These are phyloP conservation scores for Pilatotrama ljubarskyi DNA, from an alignment of 768 basidiomycete species.

Conservation along the genomic window DNA sequence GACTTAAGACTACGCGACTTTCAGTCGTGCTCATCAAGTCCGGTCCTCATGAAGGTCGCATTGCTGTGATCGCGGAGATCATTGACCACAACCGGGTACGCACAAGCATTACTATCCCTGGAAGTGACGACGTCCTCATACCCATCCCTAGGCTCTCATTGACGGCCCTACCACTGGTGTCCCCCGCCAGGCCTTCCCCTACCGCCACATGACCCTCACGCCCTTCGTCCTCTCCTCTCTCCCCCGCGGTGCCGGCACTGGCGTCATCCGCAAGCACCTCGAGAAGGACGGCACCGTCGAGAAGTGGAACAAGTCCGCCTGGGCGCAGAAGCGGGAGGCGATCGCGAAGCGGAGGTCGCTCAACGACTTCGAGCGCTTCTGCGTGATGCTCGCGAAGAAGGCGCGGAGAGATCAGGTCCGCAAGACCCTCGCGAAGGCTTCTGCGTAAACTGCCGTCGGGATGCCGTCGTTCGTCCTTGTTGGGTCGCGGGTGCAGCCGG, in stretches of 20 bases:
- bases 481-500: slow-evolving; percentile 4
- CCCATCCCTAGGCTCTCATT: slow-evolving; percentile 73
- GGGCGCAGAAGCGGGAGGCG: slow-evolving; percentile 86
- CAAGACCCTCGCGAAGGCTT: slow-evolving; percentile 62
- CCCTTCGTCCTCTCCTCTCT: slow-evolving; percentile 79
- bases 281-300: slow-evolving; percentile 82
- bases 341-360: slow-evolving; percentile 70
- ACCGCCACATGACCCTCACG: slow-evolving; percentile 91
- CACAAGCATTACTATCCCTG: background rate
- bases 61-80: slow-evolving; percentile 95
- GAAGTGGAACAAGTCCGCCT: slow-evolving; percentile 87
- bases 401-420: slow-evolving; percentile 74
- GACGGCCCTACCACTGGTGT: slow-evolving; percentile 93
- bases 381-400: slow-evolving; percentile 88
- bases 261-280: slow-evolving; percentile 79
- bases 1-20: background rate
- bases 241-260: slow-evolving; percentile 83
- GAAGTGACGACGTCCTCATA: slow-evolving; percentile 4
- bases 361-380: slow-evolving; percentile 92
- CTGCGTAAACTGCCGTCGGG: slow-evolving; percentile 18
- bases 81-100: slow-evolving; percentile 98
- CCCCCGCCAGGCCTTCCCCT: slow-evolving; percentile 88
- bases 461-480: slow-evolving; percentile 11
- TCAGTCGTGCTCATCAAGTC: slow-evolving; percentile 90
- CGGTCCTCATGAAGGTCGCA: slow-evolving; percentile 83